Conservation (phyloP, 2,329 filamentous ascomycete species). For the Ciborinia camelliae region DNA sequence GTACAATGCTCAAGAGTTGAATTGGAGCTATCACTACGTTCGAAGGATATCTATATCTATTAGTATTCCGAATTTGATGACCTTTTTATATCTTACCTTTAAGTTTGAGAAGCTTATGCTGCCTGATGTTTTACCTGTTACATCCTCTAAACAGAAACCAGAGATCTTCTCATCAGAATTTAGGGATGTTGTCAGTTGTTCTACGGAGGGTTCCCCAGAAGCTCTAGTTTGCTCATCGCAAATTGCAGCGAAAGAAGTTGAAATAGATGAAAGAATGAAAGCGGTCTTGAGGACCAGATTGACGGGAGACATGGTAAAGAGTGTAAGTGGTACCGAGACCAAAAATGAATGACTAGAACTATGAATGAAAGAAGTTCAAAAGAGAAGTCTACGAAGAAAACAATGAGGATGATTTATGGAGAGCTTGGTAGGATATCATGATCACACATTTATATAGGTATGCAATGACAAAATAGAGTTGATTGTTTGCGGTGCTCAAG, state of each 20-base stretch:
- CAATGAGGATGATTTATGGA: background rate
- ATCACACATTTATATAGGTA: background rate
- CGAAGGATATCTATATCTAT: background rate
- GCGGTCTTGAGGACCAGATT: background rate
- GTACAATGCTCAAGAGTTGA: background rate
- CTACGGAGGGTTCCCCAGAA: background rate
- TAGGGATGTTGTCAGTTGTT: background rate
- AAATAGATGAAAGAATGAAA: constrained; percentile 12
- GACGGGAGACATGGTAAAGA: background rate
- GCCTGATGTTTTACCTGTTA: background rate
- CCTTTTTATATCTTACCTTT: background rate
- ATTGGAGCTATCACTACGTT: background rate
- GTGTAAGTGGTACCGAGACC: background rate
- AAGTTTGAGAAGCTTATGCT: background rate
- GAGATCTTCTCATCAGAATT: background rate
- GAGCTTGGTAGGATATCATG: background rate
- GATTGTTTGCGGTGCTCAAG: background rate
- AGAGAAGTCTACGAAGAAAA: background rate
- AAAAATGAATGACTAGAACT: background rate
- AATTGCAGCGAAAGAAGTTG: background rate
- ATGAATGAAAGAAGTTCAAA: background rate
- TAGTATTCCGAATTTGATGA: background rate
- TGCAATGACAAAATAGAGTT: background rate
- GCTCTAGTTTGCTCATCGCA: background rate
- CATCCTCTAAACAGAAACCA: background rate